Conservation (phyloP, 108 stramenopile genomes). For the Nitzschia sp. region DNA sequence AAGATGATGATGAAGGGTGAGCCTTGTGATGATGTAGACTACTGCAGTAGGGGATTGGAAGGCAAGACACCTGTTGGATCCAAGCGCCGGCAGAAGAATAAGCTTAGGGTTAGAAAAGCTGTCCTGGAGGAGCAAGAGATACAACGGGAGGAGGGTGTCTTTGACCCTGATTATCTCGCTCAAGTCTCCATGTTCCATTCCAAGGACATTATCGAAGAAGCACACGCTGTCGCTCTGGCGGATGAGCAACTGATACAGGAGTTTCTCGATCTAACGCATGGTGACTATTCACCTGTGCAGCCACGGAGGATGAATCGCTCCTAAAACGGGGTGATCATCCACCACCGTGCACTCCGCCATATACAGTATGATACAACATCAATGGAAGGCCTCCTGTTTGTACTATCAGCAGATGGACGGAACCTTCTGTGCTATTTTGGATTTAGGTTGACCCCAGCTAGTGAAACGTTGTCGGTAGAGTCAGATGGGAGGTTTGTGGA, state of each 20-base stretch:
- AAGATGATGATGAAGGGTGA: constrained; percentile 46
- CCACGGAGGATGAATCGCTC: constrained; percentile 19
- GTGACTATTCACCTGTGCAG: constrained; percentile 21
- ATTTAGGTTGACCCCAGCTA: too few species aligned
- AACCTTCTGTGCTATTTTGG: too few species aligned
- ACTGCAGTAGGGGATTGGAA: constrained; percentile 35
- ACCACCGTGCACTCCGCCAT: too few species aligned
- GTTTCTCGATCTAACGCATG: constrained; percentile 6
- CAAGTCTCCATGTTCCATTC: constrained; percentile 18
- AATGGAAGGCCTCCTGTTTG: too few species aligned
- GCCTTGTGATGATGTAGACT: constrained; percentile 30
- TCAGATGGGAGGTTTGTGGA: too few species aligned
- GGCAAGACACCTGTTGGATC: constrained; percentile 32
- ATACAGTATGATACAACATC: too few species aligned
- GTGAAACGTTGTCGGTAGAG: too few species aligned
- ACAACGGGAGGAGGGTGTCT: constrained; percentile 32
- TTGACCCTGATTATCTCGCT: constrained; percentile 24
- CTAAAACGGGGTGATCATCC: neutral
- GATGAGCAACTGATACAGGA: constrained; percentile 27
- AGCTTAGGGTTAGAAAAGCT: constrained; percentile 15
- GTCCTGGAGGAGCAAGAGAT: constrained; percentile 31
- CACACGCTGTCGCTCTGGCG: constrained; percentile 12
- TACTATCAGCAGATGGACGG: too few species aligned
- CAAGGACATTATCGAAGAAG: constrained; percentile 17
- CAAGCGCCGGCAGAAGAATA: constrained; percentile 25